Evolutionary conservation across 257 asterid species (phyloP), one percentile per base, ranked within the genome.

Genomic region (Sherardia arvensis): DNA sequence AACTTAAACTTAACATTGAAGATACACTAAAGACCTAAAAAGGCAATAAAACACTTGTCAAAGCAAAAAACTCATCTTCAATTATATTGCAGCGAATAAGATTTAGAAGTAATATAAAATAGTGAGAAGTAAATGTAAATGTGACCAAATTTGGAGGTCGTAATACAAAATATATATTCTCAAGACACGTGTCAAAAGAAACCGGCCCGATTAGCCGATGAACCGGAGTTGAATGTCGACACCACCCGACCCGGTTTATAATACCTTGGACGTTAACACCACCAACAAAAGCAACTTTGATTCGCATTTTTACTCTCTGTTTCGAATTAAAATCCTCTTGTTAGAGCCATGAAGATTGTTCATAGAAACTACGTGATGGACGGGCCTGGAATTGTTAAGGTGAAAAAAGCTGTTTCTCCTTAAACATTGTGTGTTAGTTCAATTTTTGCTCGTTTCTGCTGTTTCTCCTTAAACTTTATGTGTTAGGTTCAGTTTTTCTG

Each of bases 351-450:
- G 98, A 91, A 86, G 86, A 83, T 91, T 54, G 86, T 88, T 64
- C 94, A 81, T 1, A 80, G 76, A 71, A 77, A 73, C 68, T 28
- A 85, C 21, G 75, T 73, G 40, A 82, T 45, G 21, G 61, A 79
- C 69, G 96, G 99, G 62, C 91, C 96, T 20, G 99, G 99, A 59
- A 85, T 91, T 53, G 94, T 93, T 33, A 90, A 93, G 96, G 99
- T 90, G 56, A 8, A 7, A 20, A 43, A 48, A 23, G 28, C 21
- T 5, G 61, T 33, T 18, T 30, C 14, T 21, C 63, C 1, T 12
- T 2, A 53, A 1, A 33, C 9, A 17, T 7, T 72, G 8, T 68
- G 48, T 22, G n/a, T n/a, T n/a, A n/a, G n/a, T n/a, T n/a, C n/a
- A n/a, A n/a, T n/a, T n/a, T n/a, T n/a, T n/a, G n/a, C n/a, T n/a